Percentiles rank a stretch among this genome's conserved stretches.
Conservation (phyloP, 208 protist species). For the Acanthamoeba culbertsoni region DNA sequence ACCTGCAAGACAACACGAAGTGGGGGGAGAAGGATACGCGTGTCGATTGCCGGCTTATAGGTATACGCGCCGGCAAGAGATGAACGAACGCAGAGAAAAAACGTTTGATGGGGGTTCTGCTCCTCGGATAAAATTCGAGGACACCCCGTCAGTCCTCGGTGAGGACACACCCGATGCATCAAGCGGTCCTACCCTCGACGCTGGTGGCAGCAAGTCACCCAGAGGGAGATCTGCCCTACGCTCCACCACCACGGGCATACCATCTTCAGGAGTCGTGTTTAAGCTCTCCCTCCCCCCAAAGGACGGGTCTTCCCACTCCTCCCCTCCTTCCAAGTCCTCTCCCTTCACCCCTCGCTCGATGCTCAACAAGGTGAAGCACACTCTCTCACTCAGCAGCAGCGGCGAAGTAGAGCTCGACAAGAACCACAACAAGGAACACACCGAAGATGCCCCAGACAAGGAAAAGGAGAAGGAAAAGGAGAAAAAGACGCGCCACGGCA, state of each 20-base stretch:
- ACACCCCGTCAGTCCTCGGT: background rate
- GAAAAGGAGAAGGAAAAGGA: too few relatives aligned
- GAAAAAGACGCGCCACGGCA: background rate
- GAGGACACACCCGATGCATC: background rate
- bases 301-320: background rate
- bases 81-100: background rate
- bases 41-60: too few relatives aligned
- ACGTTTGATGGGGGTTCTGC: background rate
- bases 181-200: background rate
- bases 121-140: conserved; percentile 22
- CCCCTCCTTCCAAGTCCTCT: background rate
- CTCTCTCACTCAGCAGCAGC: background rate
- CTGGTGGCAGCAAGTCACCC: background rate
- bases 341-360: conserved; percentile 17
- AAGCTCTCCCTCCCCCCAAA: background rate
- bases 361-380: conserved; percentile 41
- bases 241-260: background rate
- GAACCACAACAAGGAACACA: background rate
- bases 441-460: background rate
- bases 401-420: background rate
- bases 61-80: background rate
- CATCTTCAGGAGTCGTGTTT: background rate
- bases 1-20: too few relatives aligned
- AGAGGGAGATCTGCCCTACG: background rate
- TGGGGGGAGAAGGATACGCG: too few relatives aligned